Conservation (phyloP, 805 yeast species). For the Diddensiella caesifluorescens region DNA sequence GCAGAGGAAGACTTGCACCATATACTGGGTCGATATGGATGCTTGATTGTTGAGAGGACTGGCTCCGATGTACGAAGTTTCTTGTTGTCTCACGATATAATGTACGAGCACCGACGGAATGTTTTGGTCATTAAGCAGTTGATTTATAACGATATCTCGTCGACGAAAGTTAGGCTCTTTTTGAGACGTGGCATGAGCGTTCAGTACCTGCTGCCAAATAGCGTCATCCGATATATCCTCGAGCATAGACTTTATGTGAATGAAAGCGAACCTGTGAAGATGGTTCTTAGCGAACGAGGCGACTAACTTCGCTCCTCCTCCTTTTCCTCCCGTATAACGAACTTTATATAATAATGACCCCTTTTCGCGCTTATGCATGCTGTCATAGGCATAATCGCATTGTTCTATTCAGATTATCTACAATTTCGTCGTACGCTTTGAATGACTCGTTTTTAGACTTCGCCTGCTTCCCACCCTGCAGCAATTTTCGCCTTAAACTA, state of each 20-base stretch:
- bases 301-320: conserved; percentile 3
- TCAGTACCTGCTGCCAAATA: conserved; percentile 87
- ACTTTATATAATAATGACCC: background rate
- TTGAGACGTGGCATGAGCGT: conserved; percentile 95
- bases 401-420: conserved; percentile 27
- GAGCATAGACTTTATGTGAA: conserved; percentile 81
- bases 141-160: conserved; percentile 91
- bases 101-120: conserved; percentile 93
- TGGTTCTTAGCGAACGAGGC: conserved; percentile 44
- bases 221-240: conserved; percentile 90
- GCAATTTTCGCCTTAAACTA: background rate
- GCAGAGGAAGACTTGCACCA: conserved; percentile 93
- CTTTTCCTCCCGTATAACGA: background rate
- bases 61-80: conserved; percentile 94
- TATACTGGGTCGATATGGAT: conserved; percentile 92
- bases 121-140: conserved; percentile 92
- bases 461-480: background rate
- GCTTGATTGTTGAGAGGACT: conserved; percentile 93
- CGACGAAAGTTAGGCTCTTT: conserved; percentile 90
- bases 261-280: conserved; percentile 91
- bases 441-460: conserved; percentile 36
- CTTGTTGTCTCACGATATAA: conserved; percentile 86
- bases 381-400: conserved; percentile 27
- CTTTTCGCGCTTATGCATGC: conserved; percentile 1
- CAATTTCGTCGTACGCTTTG: conserved; percentile 12